Evolutionary conservation across 495 filamentous ascomycete genomes (phyloP), one percentile per base, ranked within the genome.

Genomic region (Penicillium egyptiacum): DNA sequence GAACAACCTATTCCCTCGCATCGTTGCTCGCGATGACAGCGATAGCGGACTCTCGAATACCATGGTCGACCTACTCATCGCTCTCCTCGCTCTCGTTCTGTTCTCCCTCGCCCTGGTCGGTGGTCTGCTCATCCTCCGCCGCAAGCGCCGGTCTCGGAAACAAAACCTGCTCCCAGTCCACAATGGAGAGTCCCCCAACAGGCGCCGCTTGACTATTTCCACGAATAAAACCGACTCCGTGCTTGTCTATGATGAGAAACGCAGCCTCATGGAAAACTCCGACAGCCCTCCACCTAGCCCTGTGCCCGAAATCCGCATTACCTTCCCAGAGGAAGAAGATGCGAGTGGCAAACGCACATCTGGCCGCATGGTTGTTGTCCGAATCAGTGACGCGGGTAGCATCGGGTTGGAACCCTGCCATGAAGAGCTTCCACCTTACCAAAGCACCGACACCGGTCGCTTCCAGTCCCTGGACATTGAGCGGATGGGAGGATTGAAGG

Each of bases 231-330:
- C 78, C 31, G 86, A 88, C 31, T 89, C 86, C 57, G 79, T 90
- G 55, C 76, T 88, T 49, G 82, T 93, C 56, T 87, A 87, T 66
- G 85, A 88, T 61, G 88, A 91, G 70, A 83, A 89, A 70, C 77
- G 79, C 57, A 80, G 83, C 51, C 82, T 95, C 62, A 84, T 94
- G 57, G 80, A 84, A 42, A 87, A 87, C 70, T 88, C 89, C 22
- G 80, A 81, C 44, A 86, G 82, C 41, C 89, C 90, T 16, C 90
- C 92, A 26, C 72, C 86, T 44, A 92, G 89, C 55, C 90, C 90
- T n/a, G 83, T 98, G 12, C 94, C 94, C 11, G 91, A 97, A 74
- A 98, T 98, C 66, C 90, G 92, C 70, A 96, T 98, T 67, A 98
- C 94, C 0, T 97, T 98, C 77, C 94, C 94, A 14, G 94, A 98